These are phyloP conservation scores for Buxus sempervirens DNA, from an alignment of 164 flowering plant genomes.

Conservation along the genomic window DNA sequence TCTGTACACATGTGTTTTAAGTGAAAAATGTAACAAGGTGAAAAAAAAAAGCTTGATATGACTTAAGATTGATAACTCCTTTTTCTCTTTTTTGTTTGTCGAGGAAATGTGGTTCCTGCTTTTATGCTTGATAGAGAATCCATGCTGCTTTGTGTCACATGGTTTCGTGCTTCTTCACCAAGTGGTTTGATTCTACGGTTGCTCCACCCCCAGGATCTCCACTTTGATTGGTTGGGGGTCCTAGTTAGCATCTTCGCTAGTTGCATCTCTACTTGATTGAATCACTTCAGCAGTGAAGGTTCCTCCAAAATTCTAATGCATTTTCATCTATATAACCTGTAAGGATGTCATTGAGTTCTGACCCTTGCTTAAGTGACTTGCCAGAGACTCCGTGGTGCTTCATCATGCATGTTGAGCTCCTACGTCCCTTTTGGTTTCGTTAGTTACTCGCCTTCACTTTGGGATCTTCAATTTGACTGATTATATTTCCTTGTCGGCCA, in stretches of 20 bases:
- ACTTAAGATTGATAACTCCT: slow-evolving; percentile 30
- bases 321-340: background rate
- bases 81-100: slow-evolving; percentile 36
- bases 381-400: too few relatives aligned
- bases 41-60: background rate
- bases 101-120: slow-evolving; percentile 52
- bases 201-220: slow-evolving; percentile 32
- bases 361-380: too few relatives aligned
- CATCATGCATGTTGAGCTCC: too few relatives aligned
- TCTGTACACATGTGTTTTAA: background rate
- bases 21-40: background rate
- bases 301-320: slow-evolving; percentile 11
- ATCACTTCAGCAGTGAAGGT: slow-evolving; percentile 16
- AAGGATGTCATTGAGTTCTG: background rate
- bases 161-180: slow-evolving; percentile 65
- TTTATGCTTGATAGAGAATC: slow-evolving; percentile 23
- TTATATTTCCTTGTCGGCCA: too few relatives aligned
- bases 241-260: slow-evolving; percentile 13
- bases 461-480: too few relatives aligned
- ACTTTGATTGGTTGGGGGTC: slow-evolving; percentile 9
- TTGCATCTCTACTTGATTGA: slow-evolving; percentile 16
- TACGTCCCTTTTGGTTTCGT: too few relatives aligned
- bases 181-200: slow-evolving; percentile 38
- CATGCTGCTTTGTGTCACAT: slow-evolving; percentile 59
- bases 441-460: too few relatives aligned